These are phyloP conservation scores for Trebouxia gelatinosa DNA, from an alignment of 163 green algal species.

Conservation along the genomic window DNA sequence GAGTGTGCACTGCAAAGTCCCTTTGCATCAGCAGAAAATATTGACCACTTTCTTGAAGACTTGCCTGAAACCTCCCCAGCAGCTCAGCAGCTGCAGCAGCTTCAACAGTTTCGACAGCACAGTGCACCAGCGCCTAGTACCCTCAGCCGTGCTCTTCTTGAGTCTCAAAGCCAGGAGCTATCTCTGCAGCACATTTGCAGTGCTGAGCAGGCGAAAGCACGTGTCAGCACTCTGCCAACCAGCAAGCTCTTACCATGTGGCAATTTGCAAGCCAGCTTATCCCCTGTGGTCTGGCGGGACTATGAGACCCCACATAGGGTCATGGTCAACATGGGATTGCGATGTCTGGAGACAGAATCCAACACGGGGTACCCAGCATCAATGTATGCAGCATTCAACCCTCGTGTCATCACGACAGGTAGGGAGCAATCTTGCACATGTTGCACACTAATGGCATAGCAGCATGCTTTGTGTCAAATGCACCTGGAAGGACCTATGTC, in stretches of 20 bases:
- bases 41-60: slow-evolving; percentile 6
- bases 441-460: too few species aligned
- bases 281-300: slow-evolving; percentile 12
- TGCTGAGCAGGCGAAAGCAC: not conserved
- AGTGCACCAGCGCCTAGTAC: slow-evolving; percentile 6
- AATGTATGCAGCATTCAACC: slow-evolving; percentile 22
- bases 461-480: not conserved
- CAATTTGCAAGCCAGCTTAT: slow-evolving; percentile 28
- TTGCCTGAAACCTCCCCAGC: not conserved
- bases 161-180: slow-evolving; percentile 25
- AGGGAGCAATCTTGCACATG: not conserved
- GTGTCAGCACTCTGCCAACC: slow-evolving; percentile 2
- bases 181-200: slow-evolving; percentile 9
- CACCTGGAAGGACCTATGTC: too few species aligned
- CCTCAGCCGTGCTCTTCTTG: slow-evolving; percentile 11
- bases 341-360: not conserved
- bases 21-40: slow-evolving; percentile 19
- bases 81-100: slow-evolving; percentile 3
- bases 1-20: slow-evolving; percentile 14
- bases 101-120: slow-evolving; percentile 15
- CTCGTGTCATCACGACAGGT: slow-evolving; percentile 22
- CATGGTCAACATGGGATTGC: slow-evolving; percentile 18
- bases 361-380: slow-evolving; percentile 10
- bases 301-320: slow-evolving; percentile 3
- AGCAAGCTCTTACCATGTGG: slow-evolving; percentile 15